Conservation (phyloP, 2,329 filamentous ascomycete genomes). For the Exophiala aquamarina region DNA sequence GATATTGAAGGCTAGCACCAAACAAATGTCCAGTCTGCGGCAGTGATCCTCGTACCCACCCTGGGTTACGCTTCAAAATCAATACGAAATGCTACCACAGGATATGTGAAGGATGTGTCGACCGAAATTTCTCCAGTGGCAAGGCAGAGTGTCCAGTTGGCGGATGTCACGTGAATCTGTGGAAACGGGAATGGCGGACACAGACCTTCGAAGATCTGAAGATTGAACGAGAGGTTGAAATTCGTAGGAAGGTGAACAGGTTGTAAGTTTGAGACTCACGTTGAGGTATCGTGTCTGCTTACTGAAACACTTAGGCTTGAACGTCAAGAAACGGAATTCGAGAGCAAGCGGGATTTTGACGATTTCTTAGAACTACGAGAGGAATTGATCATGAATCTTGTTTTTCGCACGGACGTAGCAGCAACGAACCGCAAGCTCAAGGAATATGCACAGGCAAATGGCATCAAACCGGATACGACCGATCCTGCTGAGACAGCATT, state of each 20-base stretch:
- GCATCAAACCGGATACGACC: conserved; percentile 60
- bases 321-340: conserved; percentile 86
- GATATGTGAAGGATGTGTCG: conserved; percentile 96
- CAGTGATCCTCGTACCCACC: conserved; percentile 91
- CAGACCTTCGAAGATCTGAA: conserved; percentile 88
- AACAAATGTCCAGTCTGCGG: conserved; percentile 86
- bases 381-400: conserved; percentile 83
- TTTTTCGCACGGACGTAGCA: conserved; percentile 68
- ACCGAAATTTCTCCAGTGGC: conserved; percentile 88
- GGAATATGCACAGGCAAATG: conserved; percentile 73
- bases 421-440: conserved; percentile 60
- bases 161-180: conserved; percentile 78
- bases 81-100: conserved; percentile 99
- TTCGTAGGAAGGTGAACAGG: conserved; percentile 72
- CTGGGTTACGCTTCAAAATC: conserved; percentile 90
- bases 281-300: not conserved
- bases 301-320: conserved; percentile 68
- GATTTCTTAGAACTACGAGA: conserved; percentile 94
- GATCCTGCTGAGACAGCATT: conserved; percentile 64
- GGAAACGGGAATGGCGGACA: conserved; percentile 65
- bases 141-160: conserved; percentile 91
- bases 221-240: conserved; percentile 92
- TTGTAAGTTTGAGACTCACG: conserved; percentile 40
- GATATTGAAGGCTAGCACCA: too few relatives aligned
- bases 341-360: conserved; percentile 79